Conservation (phyloP, 495 filamentous ascomycete genomes). For the Beverwykella pulmonaria region DNA sequence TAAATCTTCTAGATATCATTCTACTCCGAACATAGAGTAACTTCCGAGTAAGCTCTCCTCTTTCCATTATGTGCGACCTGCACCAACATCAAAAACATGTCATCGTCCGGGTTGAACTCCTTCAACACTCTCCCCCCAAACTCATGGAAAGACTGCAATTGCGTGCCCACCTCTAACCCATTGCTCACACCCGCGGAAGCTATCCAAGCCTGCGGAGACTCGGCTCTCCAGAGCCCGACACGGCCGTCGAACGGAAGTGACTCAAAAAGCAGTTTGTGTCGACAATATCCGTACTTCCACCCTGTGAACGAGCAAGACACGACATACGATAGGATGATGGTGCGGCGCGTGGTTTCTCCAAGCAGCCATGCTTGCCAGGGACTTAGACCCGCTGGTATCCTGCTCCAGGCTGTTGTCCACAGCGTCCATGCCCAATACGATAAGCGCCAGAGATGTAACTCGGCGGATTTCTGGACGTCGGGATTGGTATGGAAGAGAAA, state of each 20-base stretch:
- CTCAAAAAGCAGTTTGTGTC: not conserved
- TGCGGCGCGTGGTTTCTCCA: conserved; percentile 1
- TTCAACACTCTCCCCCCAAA: not conserved
- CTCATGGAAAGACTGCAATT: not conserved
- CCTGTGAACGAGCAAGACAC: not conserved
- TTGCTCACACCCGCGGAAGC: not conserved
- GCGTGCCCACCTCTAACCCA: not conserved
- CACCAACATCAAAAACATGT: not conserved
- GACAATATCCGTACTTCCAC: conserved; percentile 7
- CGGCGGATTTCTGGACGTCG: not conserved
- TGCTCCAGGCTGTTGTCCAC: not conserved
- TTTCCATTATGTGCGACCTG: conserved; percentile 2
- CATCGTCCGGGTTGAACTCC: not conserved
- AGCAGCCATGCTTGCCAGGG: conserved; percentile 9
- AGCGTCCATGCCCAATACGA: not conserved
- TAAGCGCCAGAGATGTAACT: not conserved
- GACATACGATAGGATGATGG: not conserved
- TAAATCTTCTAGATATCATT: too few relatives aligned
- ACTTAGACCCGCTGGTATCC: conserved; percentile 7
- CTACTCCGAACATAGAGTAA: not conserved
- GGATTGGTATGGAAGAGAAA: not conserved
- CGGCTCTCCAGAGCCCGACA: not conserved
- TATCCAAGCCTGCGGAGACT: conserved; percentile 1
- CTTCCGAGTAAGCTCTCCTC: not conserved
- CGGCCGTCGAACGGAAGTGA: not conserved